Evolutionary conservation across 2,329 filamentous ascomycete species (phyloP).

Genomic region (Madurella fahalii): DNA sequence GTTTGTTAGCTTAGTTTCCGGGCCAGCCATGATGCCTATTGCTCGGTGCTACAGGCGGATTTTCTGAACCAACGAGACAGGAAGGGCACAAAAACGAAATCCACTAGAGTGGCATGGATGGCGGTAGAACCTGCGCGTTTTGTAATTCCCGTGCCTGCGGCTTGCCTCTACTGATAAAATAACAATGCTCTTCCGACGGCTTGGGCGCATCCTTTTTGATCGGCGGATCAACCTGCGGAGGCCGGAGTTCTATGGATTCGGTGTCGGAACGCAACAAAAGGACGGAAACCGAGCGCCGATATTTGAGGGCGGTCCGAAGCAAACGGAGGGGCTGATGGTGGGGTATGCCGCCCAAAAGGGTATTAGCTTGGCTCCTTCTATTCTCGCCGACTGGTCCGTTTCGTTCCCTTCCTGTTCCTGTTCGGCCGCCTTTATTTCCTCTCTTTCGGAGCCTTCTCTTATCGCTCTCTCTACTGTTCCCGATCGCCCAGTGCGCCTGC

Average conservation of each 20-base stretch:
- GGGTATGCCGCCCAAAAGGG: not conserved
- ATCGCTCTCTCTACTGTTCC: too few species aligned
- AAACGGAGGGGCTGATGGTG: not conserved
- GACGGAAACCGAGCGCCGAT: not conserved
- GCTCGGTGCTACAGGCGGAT: conserved; percentile 1
- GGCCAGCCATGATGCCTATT: conserved; percentile 18
- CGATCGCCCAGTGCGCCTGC: too few species aligned
- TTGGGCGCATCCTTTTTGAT: too few species aligned
- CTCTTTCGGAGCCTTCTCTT: not conserved
- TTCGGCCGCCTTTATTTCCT: too few species aligned
- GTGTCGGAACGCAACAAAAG: not conserved
- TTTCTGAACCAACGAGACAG: not conserved
- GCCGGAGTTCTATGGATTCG: not conserved
- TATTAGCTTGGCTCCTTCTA: not conserved
- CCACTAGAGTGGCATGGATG: too few species aligned
- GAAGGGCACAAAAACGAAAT: not conserved
- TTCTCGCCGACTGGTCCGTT: not conserved
- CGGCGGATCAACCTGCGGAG: too few species aligned
- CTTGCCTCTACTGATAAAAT: too few species aligned
- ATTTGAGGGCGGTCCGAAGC: not conserved
- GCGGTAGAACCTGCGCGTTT: too few species aligned
- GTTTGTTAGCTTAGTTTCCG: conserved; percentile 23
- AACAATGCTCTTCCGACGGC: too few species aligned
- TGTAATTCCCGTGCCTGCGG: too few species aligned
- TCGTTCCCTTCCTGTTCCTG: not conserved